Evolutionary conservation across 306 rosid species (phyloP).

Genomic region (Sphenostylis stenocarpa): DNA sequence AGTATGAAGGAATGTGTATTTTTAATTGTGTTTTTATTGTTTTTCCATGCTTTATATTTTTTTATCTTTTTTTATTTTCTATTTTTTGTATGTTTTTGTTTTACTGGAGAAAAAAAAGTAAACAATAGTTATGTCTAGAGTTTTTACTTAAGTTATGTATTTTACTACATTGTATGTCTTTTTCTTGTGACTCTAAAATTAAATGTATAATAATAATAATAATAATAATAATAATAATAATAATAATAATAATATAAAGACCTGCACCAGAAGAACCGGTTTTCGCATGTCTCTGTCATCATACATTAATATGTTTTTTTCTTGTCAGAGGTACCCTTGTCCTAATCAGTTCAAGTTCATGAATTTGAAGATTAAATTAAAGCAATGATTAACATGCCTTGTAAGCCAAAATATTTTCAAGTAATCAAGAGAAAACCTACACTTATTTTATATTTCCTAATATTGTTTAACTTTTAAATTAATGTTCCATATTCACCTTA

Average conservation of each 20-base stretch:
- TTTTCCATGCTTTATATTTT: too few species aligned
- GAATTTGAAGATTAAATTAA: not conserved
- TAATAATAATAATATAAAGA: not conserved
- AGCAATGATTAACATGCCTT: slow-evolving; percentile 6
- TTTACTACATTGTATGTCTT: too few species aligned
- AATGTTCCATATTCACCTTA: not conserved
- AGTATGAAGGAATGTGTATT: too few species aligned
- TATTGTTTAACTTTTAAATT: not conserved
- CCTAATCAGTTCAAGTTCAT: not conserved
- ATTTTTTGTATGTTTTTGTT: too few species aligned
- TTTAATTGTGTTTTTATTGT: too few species aligned
- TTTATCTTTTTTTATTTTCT: too few species aligned
- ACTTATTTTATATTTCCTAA: not conserved
- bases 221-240: too few species aligned
- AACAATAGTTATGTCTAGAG: too few species aligned
- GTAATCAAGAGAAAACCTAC: not conserved
- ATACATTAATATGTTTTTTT: not conserved
- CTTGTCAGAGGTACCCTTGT: not conserved
- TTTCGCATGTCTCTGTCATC: not conserved
- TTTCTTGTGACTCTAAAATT: too few species aligned
- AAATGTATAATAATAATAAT: too few species aligned
- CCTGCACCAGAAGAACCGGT: slow-evolving; percentile 14
- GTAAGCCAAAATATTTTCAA: not conserved
- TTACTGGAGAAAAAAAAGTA: too few species aligned
- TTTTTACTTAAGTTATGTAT: too few species aligned